Evolutionary conservation across 2,329 filamentous ascomycete species (phyloP), one percentile per base, ranked within the genome.

Genomic region (Ascochyta clinopodiicola): DNA sequence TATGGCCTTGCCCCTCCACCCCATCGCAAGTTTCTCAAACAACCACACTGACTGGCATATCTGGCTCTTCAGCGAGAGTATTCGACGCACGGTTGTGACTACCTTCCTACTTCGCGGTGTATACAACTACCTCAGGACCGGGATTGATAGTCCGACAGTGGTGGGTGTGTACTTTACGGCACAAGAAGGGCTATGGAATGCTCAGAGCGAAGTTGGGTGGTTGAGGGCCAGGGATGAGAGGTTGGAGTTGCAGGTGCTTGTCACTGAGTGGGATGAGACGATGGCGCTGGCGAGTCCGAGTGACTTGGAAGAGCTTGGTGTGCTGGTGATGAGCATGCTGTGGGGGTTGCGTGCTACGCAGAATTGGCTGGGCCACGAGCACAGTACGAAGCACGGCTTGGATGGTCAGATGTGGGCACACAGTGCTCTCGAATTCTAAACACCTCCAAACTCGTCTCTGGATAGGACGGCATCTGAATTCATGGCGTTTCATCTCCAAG

Each of bases 1-100:
- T 29, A 8, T 29, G 9, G 4, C 27, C 9, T 29, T 29, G 27
- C 27, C 27, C 12, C 27, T 12, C 12, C 27, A 29, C 12, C 27
- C 27, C 9, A 3, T 29, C 12, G 8, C 27, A 2, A 29, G 9
- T 29, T 29, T 29, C 27, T 9, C 27, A 39, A 8, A 12, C 38
- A 36, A n/a, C 12, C 3, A 19, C 36, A 29, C 40, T 15, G 45
- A 61, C 2, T 56, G 63, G 44, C 60, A 55, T 2, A 61, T 12
- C 74, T 29, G 72, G 70, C 44, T 75, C 2, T 51, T 71, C 3
- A 66, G 60, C 0, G 72, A 74, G 52, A 71, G 67, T 38, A 66
- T 69, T 13, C 66, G 71, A 1, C 68, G 70, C 7, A 74, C 69
- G 0, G 71, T 73, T 6, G 66, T 74, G 6, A 64, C 69, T 5